Base-by-base conservation (phyloP, 2,329 filamentous ascomycete species). In the Remersonia thermophila region DNA sequence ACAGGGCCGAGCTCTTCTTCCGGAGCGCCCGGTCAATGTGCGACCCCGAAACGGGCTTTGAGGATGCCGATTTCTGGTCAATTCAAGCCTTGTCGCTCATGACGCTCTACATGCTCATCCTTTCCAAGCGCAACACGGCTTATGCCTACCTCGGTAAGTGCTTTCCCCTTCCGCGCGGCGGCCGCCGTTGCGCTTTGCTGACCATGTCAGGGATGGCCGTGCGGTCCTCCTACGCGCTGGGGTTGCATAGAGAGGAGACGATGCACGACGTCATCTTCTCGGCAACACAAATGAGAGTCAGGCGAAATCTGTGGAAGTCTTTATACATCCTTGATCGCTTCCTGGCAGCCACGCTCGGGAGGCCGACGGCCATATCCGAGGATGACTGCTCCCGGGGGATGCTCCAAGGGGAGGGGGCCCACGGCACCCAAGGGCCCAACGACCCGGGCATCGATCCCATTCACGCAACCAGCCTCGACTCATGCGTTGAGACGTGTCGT, bases 301-400 rank as follows among this genome's bases (percentile, higher is more conserved):
- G 74, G 25, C 65, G 67, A 18, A 78, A 73, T 33, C 53, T 80
- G 3, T 81, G 75, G 77, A 67, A 69, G 38, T 76, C 72, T 9
- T 54, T 82, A 1, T 80, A 77, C 40, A 61, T 81, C 11, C 61
- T 81, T 7, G 77, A 82, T 47, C 65, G 71, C 12, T 73, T 80
- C 35, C 59, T 80, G 1, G 69, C 76, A 2, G 69, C 72, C 16
- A 73, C 72, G 2, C 57, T 82, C 2, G 77, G 77, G 4, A 66
- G 74, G 8, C 77, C 77, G 0, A 65, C 66, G 2, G 67, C 71
- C 7, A 80, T 81, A 33, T 65, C 66, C 4, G 71, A 79, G 41
- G 67, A 73, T 13, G 73, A 79, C 40, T 79, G 73, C 50, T 73
- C 71, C 10, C 46, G 44, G 39, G 41, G 46, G n/a, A 46, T 50